Conservation (phyloP, 169 alveolate genomes). For the Babesia microti region DNA sequence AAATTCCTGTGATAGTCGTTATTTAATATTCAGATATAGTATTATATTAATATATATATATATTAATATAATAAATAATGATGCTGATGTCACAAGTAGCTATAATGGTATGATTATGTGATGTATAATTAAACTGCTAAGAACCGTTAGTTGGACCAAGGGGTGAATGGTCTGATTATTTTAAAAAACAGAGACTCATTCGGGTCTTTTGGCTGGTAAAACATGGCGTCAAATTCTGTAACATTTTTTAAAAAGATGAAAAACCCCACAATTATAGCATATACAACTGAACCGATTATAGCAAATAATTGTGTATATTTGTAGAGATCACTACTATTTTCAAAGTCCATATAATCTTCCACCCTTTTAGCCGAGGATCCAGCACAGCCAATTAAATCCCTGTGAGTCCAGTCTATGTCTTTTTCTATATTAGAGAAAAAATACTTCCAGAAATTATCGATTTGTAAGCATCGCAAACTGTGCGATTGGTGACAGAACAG, state of each 20-base stretch:
- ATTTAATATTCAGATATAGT: no score
- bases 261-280: constrained; percentile 10
- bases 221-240: constrained; percentile 43
- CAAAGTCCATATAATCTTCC: constrained; percentile 14
- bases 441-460: not conserved
- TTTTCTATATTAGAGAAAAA: not conserved
- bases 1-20: no score
- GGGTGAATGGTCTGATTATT: constrained; percentile 32
- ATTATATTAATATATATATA: no score
- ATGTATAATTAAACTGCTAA: no score
- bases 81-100: no score
- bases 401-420: constrained; percentile 27
- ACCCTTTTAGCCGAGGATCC: constrained; percentile 17
- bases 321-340: constrained; percentile 35
- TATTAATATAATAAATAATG: no score
- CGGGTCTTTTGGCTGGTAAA: constrained; percentile 36
- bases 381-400: constrained; percentile 15
- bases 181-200: constrained; percentile 22
- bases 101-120: no score
- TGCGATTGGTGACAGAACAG: constrained; percentile 20
- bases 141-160: no score
- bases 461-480: constrained; percentile 32
- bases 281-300: constrained; percentile 16
- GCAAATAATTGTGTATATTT: constrained; percentile 20
- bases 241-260: constrained; percentile 22